Evolutionary conservation across 2,329 filamentous ascomycete species (phyloP).

Genomic region (Knufia petricola): DNA sequence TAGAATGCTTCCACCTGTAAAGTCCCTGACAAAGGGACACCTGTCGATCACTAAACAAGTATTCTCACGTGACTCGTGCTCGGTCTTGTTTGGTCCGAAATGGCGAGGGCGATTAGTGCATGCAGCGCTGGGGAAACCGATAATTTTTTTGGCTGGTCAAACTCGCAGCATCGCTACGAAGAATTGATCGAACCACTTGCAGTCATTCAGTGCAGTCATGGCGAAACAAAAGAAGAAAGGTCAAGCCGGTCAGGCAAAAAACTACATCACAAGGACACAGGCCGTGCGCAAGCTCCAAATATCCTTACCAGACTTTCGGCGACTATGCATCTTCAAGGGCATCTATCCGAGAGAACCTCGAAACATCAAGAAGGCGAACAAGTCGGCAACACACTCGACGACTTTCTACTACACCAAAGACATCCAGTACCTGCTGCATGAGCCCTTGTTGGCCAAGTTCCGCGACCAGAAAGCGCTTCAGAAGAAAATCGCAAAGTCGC

Average conservation of each 20-base stretch:
- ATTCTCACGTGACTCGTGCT: too few relatives aligned
- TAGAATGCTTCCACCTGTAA: too few relatives aligned
- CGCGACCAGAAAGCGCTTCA: conserved; percentile 92
- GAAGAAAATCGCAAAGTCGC: conserved; percentile 91
- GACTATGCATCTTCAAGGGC: conserved; percentile 98
- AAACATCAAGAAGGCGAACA: conserved; percentile 93
- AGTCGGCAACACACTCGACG: conserved; percentile 78
- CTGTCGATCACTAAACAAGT: too few relatives aligned
- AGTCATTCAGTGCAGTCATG: conserved; percentile 40
- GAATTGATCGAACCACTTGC: background rate
- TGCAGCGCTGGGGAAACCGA: too few relatives aligned
- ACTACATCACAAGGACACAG: conserved; percentile 95
- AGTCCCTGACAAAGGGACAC: too few relatives aligned
- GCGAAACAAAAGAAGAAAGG: conserved; percentile 82
- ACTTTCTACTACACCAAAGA: conserved; percentile 92
- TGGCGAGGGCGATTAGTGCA: too few relatives aligned
- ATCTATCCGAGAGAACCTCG: conserved; percentile 97
- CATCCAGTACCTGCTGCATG: conserved; percentile 95
- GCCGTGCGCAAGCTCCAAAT: conserved; percentile 97
- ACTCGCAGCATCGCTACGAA: background rate
- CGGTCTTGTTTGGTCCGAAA: too few relatives aligned
- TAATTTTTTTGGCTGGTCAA: background rate
- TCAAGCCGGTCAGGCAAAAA: conserved; percentile 84
- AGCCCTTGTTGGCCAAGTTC: conserved; percentile 88
- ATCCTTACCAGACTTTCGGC: conserved; percentile 90